Evolutionary conservation across 768 basidiomycete genomes (phyloP).

Genomic region (Mycena maculata): DNA sequence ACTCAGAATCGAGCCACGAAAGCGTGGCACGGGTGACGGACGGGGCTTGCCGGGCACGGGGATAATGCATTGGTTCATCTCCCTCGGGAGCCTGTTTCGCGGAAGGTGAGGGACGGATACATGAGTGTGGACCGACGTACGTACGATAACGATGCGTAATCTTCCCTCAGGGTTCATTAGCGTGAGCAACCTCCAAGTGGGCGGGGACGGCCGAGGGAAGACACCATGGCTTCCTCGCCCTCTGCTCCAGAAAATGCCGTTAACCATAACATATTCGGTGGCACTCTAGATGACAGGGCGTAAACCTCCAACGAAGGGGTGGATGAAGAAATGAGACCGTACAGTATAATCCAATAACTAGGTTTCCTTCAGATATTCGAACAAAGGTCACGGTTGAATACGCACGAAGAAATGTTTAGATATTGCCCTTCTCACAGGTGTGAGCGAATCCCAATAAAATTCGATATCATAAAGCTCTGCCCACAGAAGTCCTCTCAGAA

Average conservation of each 20-base stretch:
- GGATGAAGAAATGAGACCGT: background rate
- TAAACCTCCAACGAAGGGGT: background rate
- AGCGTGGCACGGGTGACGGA: background rate
- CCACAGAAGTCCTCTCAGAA: background rate
- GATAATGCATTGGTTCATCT: background rate
- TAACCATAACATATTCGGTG: background rate
- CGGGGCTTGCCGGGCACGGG: background rate
- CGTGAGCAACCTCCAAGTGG: constrained; percentile 10
- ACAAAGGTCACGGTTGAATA: background rate
- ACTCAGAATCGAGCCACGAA: constrained; percentile 4
- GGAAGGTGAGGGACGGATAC: background rate
- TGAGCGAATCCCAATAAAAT: constrained; percentile 15
- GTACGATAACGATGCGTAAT: constrained; percentile 8
- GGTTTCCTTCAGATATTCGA: background rate
- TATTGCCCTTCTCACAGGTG: background rate
- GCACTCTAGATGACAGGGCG: background rate
- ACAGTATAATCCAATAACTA: constrained; percentile 7
- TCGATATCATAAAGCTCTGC: constrained; percentile 11
- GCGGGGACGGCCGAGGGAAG: constrained; percentile 10
- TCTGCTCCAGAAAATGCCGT: constrained; percentile 4
- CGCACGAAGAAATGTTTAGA: constrained; percentile 18
- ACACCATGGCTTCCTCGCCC: constrained; percentile 6
- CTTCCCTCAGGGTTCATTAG: constrained; percentile 1
- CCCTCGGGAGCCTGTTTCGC: constrained; percentile 10
- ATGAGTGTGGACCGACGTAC: background rate